phyloP scores from a whole-genome alignment of 441 rosid species.

The Erodium trifolium region DNA sequence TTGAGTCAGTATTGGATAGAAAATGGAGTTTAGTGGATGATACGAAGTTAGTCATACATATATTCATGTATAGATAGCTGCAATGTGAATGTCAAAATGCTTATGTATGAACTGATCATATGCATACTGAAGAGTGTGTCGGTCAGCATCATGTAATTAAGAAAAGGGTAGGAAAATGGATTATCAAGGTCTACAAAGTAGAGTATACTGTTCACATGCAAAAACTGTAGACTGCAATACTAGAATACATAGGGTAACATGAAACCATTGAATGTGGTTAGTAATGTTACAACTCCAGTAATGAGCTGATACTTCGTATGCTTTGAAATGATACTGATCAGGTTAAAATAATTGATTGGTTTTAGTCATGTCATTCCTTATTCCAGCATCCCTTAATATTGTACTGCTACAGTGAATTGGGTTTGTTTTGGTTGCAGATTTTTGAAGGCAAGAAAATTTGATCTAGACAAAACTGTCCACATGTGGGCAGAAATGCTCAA shows the following conservation, averaged over 20 bases:
- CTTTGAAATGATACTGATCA: neutral
- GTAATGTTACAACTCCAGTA: neutral
- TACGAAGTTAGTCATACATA: no score
- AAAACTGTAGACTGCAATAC: neutral
- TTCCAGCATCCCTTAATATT: neutral
- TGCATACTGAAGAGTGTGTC: neutral
- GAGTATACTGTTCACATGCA: neutral
- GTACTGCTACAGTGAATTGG: neutral
- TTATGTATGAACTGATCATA: neutral
- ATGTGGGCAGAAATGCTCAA: conserved; percentile 99
- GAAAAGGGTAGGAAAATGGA: neutral
- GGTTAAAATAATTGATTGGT: neutral
- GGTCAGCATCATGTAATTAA: neutral
- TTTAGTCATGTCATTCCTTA: neutral
- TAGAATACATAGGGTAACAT: neutral
- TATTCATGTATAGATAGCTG: no score
- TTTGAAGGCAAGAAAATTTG: conserved; percentile 93
- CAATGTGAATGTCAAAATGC: neutral
- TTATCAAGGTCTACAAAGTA: neutral
- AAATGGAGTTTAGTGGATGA: neutral
- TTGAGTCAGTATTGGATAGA: neutral
- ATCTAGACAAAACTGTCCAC: conserved; percentile 85
- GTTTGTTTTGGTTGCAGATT: conserved; percentile 39
- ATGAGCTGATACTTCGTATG: neutral
- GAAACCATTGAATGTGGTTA: neutral